Evolutionary conservation across 1,284 basidiomycete genomes (phyloP).

Genomic region (Trichosporon sp.): DNA sequence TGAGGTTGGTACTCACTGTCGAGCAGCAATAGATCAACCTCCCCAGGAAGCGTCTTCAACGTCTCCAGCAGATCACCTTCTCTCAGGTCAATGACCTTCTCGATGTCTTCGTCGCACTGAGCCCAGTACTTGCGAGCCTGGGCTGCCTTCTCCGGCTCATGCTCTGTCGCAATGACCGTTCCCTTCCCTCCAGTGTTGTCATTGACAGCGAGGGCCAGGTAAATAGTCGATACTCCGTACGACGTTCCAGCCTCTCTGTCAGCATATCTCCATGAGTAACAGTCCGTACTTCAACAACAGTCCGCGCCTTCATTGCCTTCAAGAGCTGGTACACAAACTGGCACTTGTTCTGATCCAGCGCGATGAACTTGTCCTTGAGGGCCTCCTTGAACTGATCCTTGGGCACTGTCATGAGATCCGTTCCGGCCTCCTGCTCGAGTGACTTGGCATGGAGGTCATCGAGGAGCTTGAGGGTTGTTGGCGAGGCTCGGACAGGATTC

Average conservation of each 20-base stretch:
- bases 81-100: slow-evolving; percentile 25
- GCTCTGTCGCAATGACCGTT: slow-evolving; percentile 29
- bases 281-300: background rate
- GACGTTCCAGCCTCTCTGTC: slow-evolving; percentile 26
- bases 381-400: slow-evolving; percentile 14
- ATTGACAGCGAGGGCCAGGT: slow-evolving; percentile 29
- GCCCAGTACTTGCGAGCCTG: slow-evolving; percentile 22
- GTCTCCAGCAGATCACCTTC: slow-evolving; percentile 32
- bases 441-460: slow-evolving; percentile 23
- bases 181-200: slow-evolving; percentile 13
- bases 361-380: slow-evolving; percentile 32
- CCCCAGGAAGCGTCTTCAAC: slow-evolving; percentile 20
- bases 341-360: slow-evolving; percentile 33
- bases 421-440: slow-evolving; percentile 19
- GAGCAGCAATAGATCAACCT: slow-evolving; percentile 27
- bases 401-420: slow-evolving; percentile 6
- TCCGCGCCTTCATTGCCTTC: background rate
- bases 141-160: slow-evolving; percentile 25
- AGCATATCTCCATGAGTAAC: background rate
- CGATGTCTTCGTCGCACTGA: slow-evolving; percentile 13
- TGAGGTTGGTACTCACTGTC: slow-evolving; percentile 33
- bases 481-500: slow-evolving; percentile 13
- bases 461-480: slow-evolving; percentile 17
- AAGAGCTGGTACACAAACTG: slow-evolving; percentile 27
- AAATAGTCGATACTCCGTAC: slow-evolving; percentile 34